Evolutionary conservation across 2,329 filamentous ascomycete genomes (phyloP).

Genomic region (Neopestalotiopsis sp.): DNA sequence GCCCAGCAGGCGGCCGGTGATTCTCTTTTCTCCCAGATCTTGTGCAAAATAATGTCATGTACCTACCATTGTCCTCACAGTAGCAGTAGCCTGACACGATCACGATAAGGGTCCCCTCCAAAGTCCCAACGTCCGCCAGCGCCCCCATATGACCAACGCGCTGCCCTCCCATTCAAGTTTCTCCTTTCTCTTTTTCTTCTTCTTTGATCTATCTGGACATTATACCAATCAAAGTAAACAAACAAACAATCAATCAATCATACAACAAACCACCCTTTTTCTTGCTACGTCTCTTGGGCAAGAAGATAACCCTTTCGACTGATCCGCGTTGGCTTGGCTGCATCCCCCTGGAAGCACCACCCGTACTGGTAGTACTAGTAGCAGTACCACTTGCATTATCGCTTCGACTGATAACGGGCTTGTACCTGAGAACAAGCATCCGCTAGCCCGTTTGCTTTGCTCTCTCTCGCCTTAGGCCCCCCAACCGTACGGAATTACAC

Average conservation of each 20-base stretch:
- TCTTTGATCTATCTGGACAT: neutral
- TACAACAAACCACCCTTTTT: neutral
- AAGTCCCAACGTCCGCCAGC: neutral
- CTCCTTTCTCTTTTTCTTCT: slow-evolving; percentile 5
- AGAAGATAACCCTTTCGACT: neutral
- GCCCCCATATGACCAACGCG: slow-evolving; percentile 14
- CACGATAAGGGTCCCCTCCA: slow-evolving; percentile 12
- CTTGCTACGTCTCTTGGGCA: neutral
- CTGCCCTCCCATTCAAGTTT: neutral
- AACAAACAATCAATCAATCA: slow-evolving; percentile 4
- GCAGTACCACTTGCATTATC: slow-evolving; percentile 4
- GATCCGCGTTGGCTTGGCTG: neutral
- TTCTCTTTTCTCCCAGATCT: neutral
- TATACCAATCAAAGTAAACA: slow-evolving; percentile 6
- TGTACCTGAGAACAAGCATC: slow-evolving; percentile 8
- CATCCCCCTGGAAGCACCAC: neutral
- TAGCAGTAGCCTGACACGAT: slow-evolving; percentile 19
- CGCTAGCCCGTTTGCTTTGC: slow-evolving; percentile 5
- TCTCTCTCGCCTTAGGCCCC: neutral
- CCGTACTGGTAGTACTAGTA: too few species aligned
- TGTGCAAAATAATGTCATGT: slow-evolving; percentile 1
- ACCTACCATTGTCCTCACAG: neutral
- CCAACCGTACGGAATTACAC: neutral
- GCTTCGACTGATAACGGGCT: slow-evolving; percentile 2
- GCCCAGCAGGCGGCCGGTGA: slow-evolving; percentile 12